These are phyloP conservation scores for Monilinia fructicola DNA, from an alignment of 2,329 filamentous ascomycete genomes.

Conservation along the genomic window DNA sequence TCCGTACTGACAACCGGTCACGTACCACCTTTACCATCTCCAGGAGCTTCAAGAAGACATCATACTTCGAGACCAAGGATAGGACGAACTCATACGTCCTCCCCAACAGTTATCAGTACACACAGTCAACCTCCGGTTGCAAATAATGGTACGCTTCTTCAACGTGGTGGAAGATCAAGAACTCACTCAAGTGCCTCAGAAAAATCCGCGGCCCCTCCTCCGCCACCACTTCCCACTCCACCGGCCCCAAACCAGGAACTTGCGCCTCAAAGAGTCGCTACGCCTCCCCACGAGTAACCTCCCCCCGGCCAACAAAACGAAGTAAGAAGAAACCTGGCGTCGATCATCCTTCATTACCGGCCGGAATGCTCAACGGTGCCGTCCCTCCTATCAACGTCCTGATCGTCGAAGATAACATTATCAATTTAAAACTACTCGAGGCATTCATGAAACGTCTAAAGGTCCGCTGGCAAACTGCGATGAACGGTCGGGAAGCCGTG, in stretches of 20 bases:
- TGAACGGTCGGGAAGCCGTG: conserved; percentile 91
- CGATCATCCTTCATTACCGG: conserved; percentile 50
- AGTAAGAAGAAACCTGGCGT: conserved; percentile 54
- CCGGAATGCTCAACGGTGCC: conserved; percentile 71
- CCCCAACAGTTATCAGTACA: conserved; percentile 64
- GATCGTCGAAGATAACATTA: conserved; percentile 98
- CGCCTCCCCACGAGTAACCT: conserved; percentile 51
- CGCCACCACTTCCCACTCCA: conserved; percentile 53
- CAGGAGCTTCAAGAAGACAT: conserved; percentile 63
- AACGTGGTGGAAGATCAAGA: conserved; percentile 48
- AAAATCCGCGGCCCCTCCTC: conserved; percentile 43
- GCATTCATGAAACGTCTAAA: conserved; percentile 95
- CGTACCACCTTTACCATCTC: conserved; percentile 77
- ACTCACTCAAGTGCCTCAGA: conserved; percentile 46
- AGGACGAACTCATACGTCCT: conserved; percentile 73
- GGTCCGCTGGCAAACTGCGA: conserved; percentile 94
- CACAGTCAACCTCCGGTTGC: conserved; percentile 28
- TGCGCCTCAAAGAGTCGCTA: conserved; percentile 42
- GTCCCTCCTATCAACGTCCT: conserved; percentile 96
- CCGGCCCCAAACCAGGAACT: conserved; percentile 54
- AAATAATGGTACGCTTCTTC: conserved; percentile 38
- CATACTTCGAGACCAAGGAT: conserved; percentile 61
- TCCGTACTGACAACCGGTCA: conserved; percentile 79
- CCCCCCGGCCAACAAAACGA: conserved; percentile 45
- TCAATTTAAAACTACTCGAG: conserved; percentile 90